Conservation (phyloP, 139 green algal genomes). For the Spirogloea muscicola region DNA sequence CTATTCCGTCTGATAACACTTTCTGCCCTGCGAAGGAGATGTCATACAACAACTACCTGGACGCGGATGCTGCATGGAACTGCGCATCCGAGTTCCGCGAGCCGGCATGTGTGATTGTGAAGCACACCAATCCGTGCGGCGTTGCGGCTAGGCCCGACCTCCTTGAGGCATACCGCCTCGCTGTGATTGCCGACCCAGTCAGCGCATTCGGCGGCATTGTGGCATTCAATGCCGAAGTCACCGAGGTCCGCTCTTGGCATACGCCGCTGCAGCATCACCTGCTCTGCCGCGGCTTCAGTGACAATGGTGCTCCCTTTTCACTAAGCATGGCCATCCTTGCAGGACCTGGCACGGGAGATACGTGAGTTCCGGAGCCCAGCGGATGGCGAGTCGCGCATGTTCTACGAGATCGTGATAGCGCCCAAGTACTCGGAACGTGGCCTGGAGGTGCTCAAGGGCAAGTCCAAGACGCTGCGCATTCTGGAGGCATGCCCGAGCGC, state of each 20-base stretch:
- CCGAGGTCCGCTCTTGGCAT: constrained; percentile 26
- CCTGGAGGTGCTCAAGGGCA: constrained; percentile 90
- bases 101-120: constrained; percentile 95
- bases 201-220: constrained; percentile 97
- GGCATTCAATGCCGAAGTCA: constrained; percentile 87
- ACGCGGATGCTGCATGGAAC: constrained; percentile 77
- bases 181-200: constrained; percentile 91
- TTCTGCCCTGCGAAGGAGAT: constrained; percentile 68
- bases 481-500: constrained; percentile 80
- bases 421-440: constrained; percentile 89
- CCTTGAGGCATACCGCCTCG: constrained; percentile 86
- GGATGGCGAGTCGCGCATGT: constrained; percentile 96
- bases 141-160: constrained; percentile 62
- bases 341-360: constrained; percentile 80
- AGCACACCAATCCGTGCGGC: constrained; percentile 99
- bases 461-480: constrained; percentile 96
- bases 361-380: constrained; percentile 88
- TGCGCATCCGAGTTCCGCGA: constrained; percentile 71
- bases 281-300: too few species aligned
- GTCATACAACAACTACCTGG: constrained; percentile 99
- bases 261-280: not conserved
- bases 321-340: too few species aligned
- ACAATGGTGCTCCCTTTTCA: too few species aligned
- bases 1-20: too few species aligned
- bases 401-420: constrained; percentile 99